A percentile compares a stretch with the other conserved stretches of the same genome.
phyloP scores from a whole-genome alignment of 2,329 filamentous ascomycete species.

The Aspergillus sp. region DNA sequence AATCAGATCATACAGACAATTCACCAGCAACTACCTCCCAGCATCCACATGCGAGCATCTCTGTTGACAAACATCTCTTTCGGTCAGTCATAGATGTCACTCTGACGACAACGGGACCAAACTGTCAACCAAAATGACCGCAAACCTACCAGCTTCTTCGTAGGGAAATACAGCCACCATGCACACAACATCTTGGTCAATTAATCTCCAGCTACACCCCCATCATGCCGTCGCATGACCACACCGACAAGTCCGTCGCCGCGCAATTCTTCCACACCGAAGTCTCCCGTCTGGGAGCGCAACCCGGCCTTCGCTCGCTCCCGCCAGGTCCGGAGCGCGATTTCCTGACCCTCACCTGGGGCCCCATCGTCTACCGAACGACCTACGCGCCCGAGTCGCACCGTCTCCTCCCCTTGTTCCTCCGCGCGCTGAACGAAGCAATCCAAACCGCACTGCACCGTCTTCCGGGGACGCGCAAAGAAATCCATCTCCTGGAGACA shows the following conservation, averaged over 20 bases:
- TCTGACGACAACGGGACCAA: conserved; percentile 1
- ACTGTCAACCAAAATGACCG: neutral
- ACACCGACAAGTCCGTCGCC: conserved; percentile 14
- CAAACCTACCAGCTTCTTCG: neutral
- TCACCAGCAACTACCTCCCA: neutral
- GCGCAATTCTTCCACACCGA: conserved; percentile 25
- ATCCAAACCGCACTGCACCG: conserved; percentile 32
- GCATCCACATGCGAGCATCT: neutral
- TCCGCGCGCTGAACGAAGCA: conserved; percentile 58
- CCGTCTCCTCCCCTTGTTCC: conserved; percentile 53
- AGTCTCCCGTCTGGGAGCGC: conserved; percentile 23
- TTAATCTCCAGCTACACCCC: conserved; percentile 3
- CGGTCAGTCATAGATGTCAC: conserved; percentile 2
- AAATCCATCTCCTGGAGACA: conserved; percentile 15
- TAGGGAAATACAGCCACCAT: neutral
- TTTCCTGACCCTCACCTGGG: conserved; percentile 29
- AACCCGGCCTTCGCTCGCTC: conserved; percentile 24
- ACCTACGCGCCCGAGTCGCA: conserved; percentile 25
- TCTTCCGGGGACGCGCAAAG: conserved; percentile 20
- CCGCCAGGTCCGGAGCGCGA: conserved; percentile 26
- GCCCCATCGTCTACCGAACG: conserved; percentile 27
- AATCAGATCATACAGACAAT: neutral
- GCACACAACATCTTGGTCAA: neutral
- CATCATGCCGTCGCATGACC: neutral
- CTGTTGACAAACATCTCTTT: neutral